Evolutionary conservation across 2,329 filamentous ascomycete genomes (phyloP).

Genomic region (Fusarium tuaranense): DNA sequence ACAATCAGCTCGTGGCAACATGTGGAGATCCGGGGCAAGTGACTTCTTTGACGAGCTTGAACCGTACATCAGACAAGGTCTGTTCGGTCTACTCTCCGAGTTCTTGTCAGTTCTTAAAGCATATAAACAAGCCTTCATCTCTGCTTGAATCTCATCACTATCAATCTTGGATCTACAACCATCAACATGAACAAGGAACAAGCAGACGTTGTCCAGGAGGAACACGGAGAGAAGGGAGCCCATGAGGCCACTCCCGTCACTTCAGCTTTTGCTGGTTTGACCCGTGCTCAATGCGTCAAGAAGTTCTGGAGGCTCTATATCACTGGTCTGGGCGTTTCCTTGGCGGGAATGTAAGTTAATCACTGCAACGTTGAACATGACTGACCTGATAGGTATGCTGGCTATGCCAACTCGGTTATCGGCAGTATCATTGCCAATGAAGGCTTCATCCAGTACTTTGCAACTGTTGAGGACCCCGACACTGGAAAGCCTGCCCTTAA

Average conservation of each 20-base stretch:
- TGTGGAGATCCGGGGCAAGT: constrained; percentile 1
- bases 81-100: not conserved
- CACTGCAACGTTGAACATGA: not conserved
- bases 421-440: constrained; percentile 25
- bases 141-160: not conserved
- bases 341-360: constrained; percentile 18
- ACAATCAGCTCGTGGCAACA: not conserved
- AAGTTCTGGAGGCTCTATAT: constrained; percentile 22
- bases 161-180: not conserved
- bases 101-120: not conserved
- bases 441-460: constrained; percentile 22
- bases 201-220: not conserved
- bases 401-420: constrained; percentile 18
- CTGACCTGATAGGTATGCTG: constrained; percentile 1
- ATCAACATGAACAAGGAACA: not conserved
- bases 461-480: constrained; percentile 15
- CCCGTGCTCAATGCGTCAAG: constrained; percentile 10
- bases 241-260: not conserved
- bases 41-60: not conserved
- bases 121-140: not conserved
- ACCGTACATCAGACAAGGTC: not conserved
- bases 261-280: constrained; percentile 11
- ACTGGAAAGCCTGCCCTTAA: constrained; percentile 14
- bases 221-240: not conserved
- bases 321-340: constrained; percentile 15